phyloP scores from a whole-genome alignment of 805 yeast genomes.

The Jamesozyma hellenica region DNA sequence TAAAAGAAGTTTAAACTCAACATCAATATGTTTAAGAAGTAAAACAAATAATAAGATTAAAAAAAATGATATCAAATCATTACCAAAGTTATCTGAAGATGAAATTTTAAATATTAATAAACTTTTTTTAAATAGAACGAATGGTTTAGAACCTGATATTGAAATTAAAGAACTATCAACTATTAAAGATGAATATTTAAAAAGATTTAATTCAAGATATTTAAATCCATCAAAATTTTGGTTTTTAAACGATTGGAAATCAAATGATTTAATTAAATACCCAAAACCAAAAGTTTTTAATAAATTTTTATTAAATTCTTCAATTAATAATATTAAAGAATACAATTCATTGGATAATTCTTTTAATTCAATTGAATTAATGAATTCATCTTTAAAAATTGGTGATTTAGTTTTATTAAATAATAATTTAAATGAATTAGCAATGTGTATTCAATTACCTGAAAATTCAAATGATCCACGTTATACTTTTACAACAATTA shows the following conservation, averaged over 20 bases:
- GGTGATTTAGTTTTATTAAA: conserved; percentile 58
- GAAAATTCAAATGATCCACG: conserved; percentile 38
- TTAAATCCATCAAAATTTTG: conserved; percentile 20
- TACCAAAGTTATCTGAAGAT: not conserved
- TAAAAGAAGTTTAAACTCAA: too few relatives aligned
- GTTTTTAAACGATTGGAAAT: conserved; percentile 8
- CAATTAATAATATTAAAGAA: not conserved
- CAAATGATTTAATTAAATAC: not conserved
- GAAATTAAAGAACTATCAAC: conserved; percentile 18
- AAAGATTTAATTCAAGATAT: conserved; percentile 16
- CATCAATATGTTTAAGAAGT: too few relatives aligned
- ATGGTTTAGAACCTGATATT: conserved; percentile 22
- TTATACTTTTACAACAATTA: conserved; percentile 45
- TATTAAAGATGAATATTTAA: conserved; percentile 12
- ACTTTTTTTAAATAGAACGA: conserved; percentile 17
- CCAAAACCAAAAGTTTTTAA: not conserved
- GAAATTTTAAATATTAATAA: conserved; percentile 14
- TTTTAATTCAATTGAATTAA: conserved; percentile 1
- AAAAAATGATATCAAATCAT: too few relatives aligned
- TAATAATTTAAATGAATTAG: conserved; percentile 36
- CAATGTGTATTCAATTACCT: conserved; percentile 49
- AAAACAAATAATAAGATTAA: too few relatives aligned
- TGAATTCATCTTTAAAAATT: conserved; percentile 26
- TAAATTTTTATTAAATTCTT: not conserved
- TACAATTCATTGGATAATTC: too few relatives aligned